A percentile compares a stretch with the other conserved stretches of the same genome.
Conservation (phyloP, 192 early-diverging fungal species). For the Backusella sp. region DNA sequence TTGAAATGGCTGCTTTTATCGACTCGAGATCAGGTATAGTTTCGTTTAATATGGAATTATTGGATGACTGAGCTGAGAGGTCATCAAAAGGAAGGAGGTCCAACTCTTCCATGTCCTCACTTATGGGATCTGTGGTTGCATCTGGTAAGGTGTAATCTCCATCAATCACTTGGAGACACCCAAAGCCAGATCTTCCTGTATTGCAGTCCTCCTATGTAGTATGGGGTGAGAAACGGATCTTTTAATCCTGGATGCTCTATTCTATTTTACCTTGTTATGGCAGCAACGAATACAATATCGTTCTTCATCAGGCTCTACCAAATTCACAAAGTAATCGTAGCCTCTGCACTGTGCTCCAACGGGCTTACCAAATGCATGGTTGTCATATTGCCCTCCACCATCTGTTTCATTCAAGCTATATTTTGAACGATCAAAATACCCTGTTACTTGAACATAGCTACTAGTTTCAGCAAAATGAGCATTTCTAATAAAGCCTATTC, state of each 20-base stretch:
- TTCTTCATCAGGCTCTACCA: slow-evolving; percentile 26
- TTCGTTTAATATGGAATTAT: background rate
- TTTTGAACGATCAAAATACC: slow-evolving; percentile 38
- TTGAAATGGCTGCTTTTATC: background rate
- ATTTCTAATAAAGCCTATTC: slow-evolving; percentile 41
- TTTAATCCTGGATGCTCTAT: background rate
- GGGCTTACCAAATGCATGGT: slow-evolving; percentile 26
- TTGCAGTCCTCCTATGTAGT: slow-evolving; percentile 19
- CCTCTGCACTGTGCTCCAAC: slow-evolving; percentile 25
- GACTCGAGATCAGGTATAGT: background rate
- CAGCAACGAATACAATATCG: slow-evolving; percentile 37
- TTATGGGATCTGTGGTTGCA: background rate
- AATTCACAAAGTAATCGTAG: slow-evolving; percentile 30
- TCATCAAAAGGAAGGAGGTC: background rate
- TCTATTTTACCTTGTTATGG: slow-evolving; percentile 20
- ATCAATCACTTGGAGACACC: slow-evolving; percentile 37
- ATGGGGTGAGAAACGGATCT: background rate
- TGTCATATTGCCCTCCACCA: slow-evolving; percentile 51
- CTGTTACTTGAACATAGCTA: slow-evolving; percentile 50
- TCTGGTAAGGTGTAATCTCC: slow-evolving; percentile 40
- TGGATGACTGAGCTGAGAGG: background rate
- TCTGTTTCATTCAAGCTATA: slow-evolving; percentile 35
- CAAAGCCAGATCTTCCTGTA: slow-evolving; percentile 37
- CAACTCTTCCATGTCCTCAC: background rate
- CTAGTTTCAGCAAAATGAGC: slow-evolving; percentile 33